These are phyloP conservation scores for Insectozyma bohioensis DNA, from an alignment of 1,139 yeast genomes.

Conservation along the genomic window DNA sequence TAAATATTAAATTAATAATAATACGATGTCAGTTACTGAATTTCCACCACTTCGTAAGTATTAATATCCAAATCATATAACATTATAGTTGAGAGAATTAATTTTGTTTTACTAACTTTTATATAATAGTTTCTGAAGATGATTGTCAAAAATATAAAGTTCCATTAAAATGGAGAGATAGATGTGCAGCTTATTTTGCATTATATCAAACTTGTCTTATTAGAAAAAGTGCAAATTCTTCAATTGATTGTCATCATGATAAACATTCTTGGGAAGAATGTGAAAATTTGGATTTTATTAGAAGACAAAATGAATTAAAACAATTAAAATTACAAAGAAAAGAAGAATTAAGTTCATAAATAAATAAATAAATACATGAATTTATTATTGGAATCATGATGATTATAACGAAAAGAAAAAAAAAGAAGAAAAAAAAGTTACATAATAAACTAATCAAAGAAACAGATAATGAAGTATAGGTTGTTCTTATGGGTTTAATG, in stretches of 20 bases:
- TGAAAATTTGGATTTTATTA: constrained; percentile 77
- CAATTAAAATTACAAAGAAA: constrained; percentile 47
- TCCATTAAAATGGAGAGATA: constrained; percentile 81
- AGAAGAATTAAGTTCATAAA: constrained; percentile 17
- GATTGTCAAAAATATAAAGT: constrained; percentile 81
- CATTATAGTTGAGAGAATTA: too few relatives aligned
- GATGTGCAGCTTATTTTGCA: constrained; percentile 80
- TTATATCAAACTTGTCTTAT: constrained; percentile 48
- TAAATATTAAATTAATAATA: too few relatives aligned
- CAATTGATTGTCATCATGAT: constrained; percentile 68
- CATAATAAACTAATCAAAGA: too few relatives aligned
- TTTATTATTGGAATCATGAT: too few relatives aligned
- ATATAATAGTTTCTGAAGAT: constrained; percentile 63
- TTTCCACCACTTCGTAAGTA: constrained; percentile 56
- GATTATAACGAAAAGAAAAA: too few relatives aligned
- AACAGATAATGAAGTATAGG: too few relatives aligned
- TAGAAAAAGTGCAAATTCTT: constrained; percentile 47
- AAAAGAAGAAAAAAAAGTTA: neutral
- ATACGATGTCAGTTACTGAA: constrained; percentile 44
- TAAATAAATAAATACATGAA: too few relatives aligned
- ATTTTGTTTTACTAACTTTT: constrained; percentile 5
- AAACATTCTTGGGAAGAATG: constrained; percentile 87
- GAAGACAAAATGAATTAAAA: constrained; percentile 75
- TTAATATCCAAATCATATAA: too few relatives aligned
- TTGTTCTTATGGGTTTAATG: too few relatives aligned